Base-by-base conservation (phyloP, 2,329 filamentous ascomycete genomes). In the Hypoxylon sp. region DNA sequence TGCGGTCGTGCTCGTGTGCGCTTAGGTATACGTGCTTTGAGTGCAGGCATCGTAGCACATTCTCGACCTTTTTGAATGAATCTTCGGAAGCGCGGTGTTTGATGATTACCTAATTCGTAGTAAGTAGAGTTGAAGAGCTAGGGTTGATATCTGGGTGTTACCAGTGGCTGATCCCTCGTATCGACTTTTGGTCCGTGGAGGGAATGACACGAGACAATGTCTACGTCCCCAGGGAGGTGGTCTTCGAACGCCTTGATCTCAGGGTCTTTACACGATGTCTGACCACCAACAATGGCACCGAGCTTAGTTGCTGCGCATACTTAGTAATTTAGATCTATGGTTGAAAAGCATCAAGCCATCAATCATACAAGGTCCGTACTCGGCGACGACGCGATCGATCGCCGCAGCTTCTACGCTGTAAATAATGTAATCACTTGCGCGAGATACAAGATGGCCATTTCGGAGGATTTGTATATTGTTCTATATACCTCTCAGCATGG, bases 201-300 rank as follows among this genome's bases (percentile, higher is more conserved):
- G 24, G 96, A 98, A 84, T 99, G 96, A 80, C 94, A 97, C 3
- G 94, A 97, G 61, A 99, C 88, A 72, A 99, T 97, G 77, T 97
- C 91, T 76, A 97, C 93, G 80, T 99, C 96, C 37, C 83, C 76
- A 0, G 96, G 96, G 17, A 99, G 88, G 81, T 97, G 88, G 73
- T 90, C 89, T 75, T 98, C 95, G 75, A 99, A 98, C 2, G 96
- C 95, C 37, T 90, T 90, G 76, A 99, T 96, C 81, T 99, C 96
- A 19, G 96, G 96, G 53, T 94, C 94, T 82, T 99, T 99, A 86
- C 96, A 99, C 0, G 96, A 98, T 0, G 96, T 99, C 80, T 99
- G 96, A 8, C 96, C 96, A 66, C 96, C 97, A 22, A 99, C 96
- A 70, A 99, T 97, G 72, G 96, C 96, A 71, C 93, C 92, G 77